Evolutionary conservation across 2,329 filamentous ascomycete species (phyloP).

Genomic region (Diplodia sapinea): DNA sequence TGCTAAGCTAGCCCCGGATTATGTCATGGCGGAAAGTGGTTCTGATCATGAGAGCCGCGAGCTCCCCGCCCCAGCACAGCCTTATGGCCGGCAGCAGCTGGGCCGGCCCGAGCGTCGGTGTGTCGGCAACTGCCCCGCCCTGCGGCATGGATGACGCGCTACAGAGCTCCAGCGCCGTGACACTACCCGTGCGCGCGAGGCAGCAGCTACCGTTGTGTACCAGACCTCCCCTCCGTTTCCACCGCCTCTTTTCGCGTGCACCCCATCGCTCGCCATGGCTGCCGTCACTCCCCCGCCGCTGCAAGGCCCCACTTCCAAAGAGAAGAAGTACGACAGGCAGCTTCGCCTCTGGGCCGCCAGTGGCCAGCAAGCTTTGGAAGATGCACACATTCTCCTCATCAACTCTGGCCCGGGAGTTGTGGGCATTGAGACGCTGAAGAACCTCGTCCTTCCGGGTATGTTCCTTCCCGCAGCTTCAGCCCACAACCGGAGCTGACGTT

Average conservation of each 20-base stretch:
- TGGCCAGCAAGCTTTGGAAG: conserved; percentile 87
- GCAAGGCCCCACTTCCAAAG: conserved; percentile 51
- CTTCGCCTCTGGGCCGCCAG: conserved; percentile 93
- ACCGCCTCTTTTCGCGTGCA: not conserved
- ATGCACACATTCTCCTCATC: conserved; percentile 86
- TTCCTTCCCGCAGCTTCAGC: conserved; percentile 31
- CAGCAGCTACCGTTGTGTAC: too few species aligned
- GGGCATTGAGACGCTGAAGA: conserved; percentile 91
- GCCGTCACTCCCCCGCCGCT: conserved; percentile 47
- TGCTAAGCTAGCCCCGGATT: not conserved
- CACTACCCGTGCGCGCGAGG: conserved; percentile 17
- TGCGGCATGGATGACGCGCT: conserved; percentile 18
- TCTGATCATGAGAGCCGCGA: conserved; percentile 10
- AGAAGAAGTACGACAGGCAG: conserved; percentile 86
- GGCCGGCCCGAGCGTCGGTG: conserved; percentile 31
- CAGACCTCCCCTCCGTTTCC: not conserved
- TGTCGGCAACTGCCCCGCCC: conserved; percentile 27
- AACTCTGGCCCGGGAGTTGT: conserved; percentile 87
- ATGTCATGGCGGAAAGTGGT: conserved; percentile 5
- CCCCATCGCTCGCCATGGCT: conserved; percentile 39
- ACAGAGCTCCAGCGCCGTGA: conserved; percentile 23
- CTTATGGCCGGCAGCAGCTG: conserved; percentile 21
- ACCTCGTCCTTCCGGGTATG: conserved; percentile 85
- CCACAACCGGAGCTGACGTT: conserved; percentile 1
- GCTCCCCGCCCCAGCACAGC: conserved; percentile 12